Evolutionary conservation across 371 early-diverging fungal species (phyloP), one percentile per base, ranked within the genome.

Genomic region (Mortierella sp.): DNA sequence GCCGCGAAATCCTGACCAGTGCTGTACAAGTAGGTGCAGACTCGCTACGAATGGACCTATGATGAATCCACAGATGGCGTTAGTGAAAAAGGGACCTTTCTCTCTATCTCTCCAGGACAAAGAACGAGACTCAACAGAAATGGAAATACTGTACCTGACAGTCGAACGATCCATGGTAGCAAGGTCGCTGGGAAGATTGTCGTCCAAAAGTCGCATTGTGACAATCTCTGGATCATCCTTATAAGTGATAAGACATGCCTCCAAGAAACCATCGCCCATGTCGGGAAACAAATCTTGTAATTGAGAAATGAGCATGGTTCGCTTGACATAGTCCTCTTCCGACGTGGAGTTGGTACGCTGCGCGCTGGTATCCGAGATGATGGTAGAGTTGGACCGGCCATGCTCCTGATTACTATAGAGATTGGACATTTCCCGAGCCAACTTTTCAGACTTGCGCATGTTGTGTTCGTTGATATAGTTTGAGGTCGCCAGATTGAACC

Each of bases 261-360:
- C 92, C 46, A 96, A 85, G 68, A 95, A 95, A 1, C 96, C 95
- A 28, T 91, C 92, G 14, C 95, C 95, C 14, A 95, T 79, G 49
- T 93, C 93, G 0, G 96, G 93, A 52, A 96, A 92, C 43, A 96
- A 50, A 55, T 96, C 96, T 41, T 88, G 89, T 0, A 96, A 78
- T 63, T 94, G 92, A 0, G 90, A 88, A 28, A 96, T 90, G 16
- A 87, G 81, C 12, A 81, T 64, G 19, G 81, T 80, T 10, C 82
- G 82, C 58, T 80, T 80, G 57, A 89, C 65, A 62, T 82, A 81
- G 17, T 83, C 85, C 29, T 76, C 69, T 21, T 67, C 85, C 72
- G 55, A 54, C 9, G 49, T 24, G 2, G 28, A 41, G 1, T 19
- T 10, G 13, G 39, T 37, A 3, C 27, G 46, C 2, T 19, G 53